Evolutionary conservation across 257 asterid genomes (phyloP), one percentile per base, ranked within the genome.

Genomic region (Forsythia suspensa): DNA sequence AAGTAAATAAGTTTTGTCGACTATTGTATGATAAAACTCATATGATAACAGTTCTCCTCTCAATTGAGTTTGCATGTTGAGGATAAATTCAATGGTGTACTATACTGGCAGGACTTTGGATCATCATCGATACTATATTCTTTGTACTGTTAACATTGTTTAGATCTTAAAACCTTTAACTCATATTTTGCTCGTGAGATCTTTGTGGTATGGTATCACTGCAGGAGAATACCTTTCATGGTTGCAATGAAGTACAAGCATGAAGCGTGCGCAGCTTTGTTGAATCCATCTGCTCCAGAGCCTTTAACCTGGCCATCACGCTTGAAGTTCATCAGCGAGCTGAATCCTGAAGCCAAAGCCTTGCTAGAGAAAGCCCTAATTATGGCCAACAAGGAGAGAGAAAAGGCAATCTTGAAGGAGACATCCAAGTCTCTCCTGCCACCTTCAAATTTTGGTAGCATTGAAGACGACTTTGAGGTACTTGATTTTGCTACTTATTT

Each of bases 281-380:
- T 93, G 59, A 90, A 93, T 83, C 97, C 97, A 66, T 84, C 88
- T 70, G 91, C 96, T 59, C 95, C 94, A 0, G 96, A 91, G 89
- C 97, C 95, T 72, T 80, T 93, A 82, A 89, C 91, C 16, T 93
- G 96, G 97, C 97, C 97, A 18, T 78, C 95, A 5, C 86, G 89
- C 0, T 86, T 93, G 85, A 91, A 93, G 90, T 89, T 93, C 84
- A 93, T 93, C 61, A 85, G 85, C 3, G 95, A 90, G 83, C 95
- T 91, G 75, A 87, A 84, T 44, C 81, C 93, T 1, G 94, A 93
- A 6, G 94, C 94, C 1, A 93, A 91, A 29, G 34, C 34, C 34
- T 29, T 29, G 34, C 34, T 93, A 41, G 95, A 93, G 84, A 82
- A 86, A 52, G 96, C 97, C 59, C 85, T 91, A 21, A 83, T 88